Conservation (phyloP, 805 yeast genomes). For the Barnettozyma vustinii region DNA sequence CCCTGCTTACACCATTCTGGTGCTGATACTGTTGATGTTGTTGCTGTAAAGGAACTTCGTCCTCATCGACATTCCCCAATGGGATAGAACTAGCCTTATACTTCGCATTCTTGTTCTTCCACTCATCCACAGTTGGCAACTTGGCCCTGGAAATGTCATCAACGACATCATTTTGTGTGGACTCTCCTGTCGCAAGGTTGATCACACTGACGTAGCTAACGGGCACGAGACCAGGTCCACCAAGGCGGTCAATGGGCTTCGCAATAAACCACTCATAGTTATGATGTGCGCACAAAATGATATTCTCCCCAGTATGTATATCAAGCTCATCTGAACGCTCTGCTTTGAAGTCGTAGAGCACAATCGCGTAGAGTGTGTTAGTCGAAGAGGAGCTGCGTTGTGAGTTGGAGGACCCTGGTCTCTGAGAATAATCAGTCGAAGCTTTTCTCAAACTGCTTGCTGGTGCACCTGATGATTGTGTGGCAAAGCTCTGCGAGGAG, state of each 20-base stretch:
- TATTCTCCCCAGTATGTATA: slow-evolving; percentile 78
- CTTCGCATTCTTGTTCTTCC: slow-evolving; percentile 88
- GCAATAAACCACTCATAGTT: slow-evolving; percentile 98
- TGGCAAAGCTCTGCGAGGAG: not conserved
- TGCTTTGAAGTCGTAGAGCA: slow-evolving; percentile 81
- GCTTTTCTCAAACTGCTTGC: slow-evolving; percentile 2
- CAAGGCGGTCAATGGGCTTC: slow-evolving; percentile 88
- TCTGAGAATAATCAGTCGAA: slow-evolving; percentile 4
- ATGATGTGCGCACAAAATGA: slow-evolving; percentile 93
- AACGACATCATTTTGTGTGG: slow-evolving; percentile 48
- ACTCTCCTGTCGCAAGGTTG: slow-evolving; percentile 61
- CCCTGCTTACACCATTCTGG: not conserved
- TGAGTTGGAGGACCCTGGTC: slow-evolving; percentile 4
- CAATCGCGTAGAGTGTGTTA: slow-evolving; percentile 70
- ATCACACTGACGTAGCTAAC: slow-evolving; percentile 82
- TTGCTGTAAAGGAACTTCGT: not conserved
- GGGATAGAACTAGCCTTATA: slow-evolving; percentile 89
- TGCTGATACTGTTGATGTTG: slow-evolving; percentile 1
- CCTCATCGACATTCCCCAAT: slow-evolving; percentile 49
- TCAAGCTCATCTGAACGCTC: slow-evolving; percentile 75
- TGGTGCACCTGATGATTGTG: not conserved
- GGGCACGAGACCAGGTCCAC: slow-evolving; percentile 97
- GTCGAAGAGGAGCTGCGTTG: slow-evolving; percentile 1
- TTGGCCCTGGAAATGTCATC: slow-evolving; percentile 60
- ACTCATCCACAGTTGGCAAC: slow-evolving; percentile 89